Base-by-base conservation (phyloP, 208 protist species). In the Trypanosoma platydactyli region DNA sequence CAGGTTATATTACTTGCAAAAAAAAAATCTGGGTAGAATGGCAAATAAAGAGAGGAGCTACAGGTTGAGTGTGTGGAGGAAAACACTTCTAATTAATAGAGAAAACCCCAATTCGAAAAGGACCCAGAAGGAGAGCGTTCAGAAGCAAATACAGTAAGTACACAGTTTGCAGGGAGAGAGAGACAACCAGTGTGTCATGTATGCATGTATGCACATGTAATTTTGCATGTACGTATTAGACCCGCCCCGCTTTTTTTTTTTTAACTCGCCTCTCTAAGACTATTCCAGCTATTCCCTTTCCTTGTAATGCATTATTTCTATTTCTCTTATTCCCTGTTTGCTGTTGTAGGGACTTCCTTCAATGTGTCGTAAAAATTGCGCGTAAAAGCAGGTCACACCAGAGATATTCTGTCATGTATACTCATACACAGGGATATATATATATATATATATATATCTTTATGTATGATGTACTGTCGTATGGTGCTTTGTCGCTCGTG, bases 181-280 rank as follows among this genome's bases (percentile, higher is more conserved):
- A 64, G 7, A 50, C 30, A 20, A 52, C 57, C 12, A 20, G 9
- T 60, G 55, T 60, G 9, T 44, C 33, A 35, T 60, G 11, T 60
- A 13, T 49, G 50, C 40, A 1, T 66, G 38, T 63, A 65, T 70
- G 18, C n/a, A n/a, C n/a, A n/a, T n/a, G n/a, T n/a, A n/a, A n/a
- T n/a, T n/a, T n/a, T n/a, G n/a, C n/a, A n/a, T n/a, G n/a, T n/a
- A 44, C 40, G 40, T 16, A 44, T 44, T 13, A 44, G 11, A 13
- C 40, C 11, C 13, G 7, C 40, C 40, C 13, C 13, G 49, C 12
- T 73, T 18, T 55, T 11, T 76, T 45, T 64, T 9, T 50, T 15
- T 30, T 46, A 30, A 44, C 35, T n/a, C 24, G 13, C 42, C 42
- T 18, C 20, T 58, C 24, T 11, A 5, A 55, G 1, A 4, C 33